Evolutionary conservation across 108 stramenopile genomes (phyloP), one percentile per base, ranked within the genome.

Genomic region (Epipyxis sp.): DNA sequence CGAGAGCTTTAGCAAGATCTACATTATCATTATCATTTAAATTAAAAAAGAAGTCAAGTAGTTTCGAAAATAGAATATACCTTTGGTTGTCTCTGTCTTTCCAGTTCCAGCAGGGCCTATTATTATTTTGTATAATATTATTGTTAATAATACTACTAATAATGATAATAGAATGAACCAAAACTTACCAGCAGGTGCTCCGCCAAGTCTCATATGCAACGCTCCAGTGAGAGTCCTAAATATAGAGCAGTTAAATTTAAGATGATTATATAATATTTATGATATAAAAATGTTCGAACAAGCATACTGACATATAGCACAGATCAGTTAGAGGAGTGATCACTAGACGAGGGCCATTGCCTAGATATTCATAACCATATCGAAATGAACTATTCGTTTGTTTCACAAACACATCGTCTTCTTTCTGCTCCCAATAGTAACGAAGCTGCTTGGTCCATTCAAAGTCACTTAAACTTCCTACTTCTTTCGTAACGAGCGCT

Each of bases 1-100:
- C 90, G 20, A 90, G 59, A 0, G 88, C 86, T 74, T 90, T 90
- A 59, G 86, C 90, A 2, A 90, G 81, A 43, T 90, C n/a, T n/a
- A 87, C 46, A 68, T 68, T n/a, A n/a, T n/a, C n/a, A n/a, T n/a
- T n/a, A n/a, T n/a, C n/a, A n/a, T n/a, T n/a, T n/a, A n/a, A n/a
- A n/a, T n/a, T n/a, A n/a, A n/a, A n/a, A n/a, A n/a, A n/a, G n/a
- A n/a, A n/a, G n/a, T n/a, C n/a, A n/a, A n/a, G n/a, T n/a, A n/a
- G n/a, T n/a, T n/a, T n/a, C n/a, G n/a, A n/a, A n/a, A n/a, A n/a
- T n/a, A n/a, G n/a, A n/a, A n/a, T n/a, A n/a, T n/a, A n/a, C n/a
- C 71, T 32, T 74, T 74, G n/a, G 71, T 74, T 42, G 71, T 74
- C 34, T 74, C 71, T 74, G 71, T 74, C 32, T 74, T 74, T 13